Base-by-base conservation (phyloP, 2,329 filamentous ascomycete genomes). In the Ascochyta clinopodiicola region DNA sequence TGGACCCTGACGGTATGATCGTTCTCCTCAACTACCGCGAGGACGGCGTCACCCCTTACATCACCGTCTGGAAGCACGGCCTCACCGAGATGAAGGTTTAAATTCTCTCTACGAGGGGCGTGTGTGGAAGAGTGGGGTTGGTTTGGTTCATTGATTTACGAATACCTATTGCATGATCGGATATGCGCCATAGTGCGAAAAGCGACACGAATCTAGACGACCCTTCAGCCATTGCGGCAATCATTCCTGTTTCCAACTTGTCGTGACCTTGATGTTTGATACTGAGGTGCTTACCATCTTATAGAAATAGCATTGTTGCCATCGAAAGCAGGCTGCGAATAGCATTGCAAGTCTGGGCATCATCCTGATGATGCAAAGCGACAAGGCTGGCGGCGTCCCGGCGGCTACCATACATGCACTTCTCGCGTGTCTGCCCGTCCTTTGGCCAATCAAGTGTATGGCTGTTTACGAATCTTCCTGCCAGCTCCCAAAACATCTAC, bases 1-100 rank as follows among this genome's bases (percentile, higher is more conserved):
- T 96, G 91, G 86, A 96, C 80, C 88, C 90, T 70, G 91, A 96
- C 74, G 93, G 89, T 83, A 96, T 97, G 95, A 84, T 96, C 71
- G 84, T 93, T 65, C 90, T 97, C 67, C 89, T 97, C 76, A 96
- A 97, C 86, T 99, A 96, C 87, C 94, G 95, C 72, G 93, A 96
- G 78, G 95, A 98, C 72, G 95, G 95, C 78, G 79, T 89, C 68
- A 98, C 94, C 51, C 95, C 95, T 58, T 99, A 85, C 77, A 84
- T 96, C 71, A 90, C 87, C 67, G 81, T 96, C 82, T 98, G 93
- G 94, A 97, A 98, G 87, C 90, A 97, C 82, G 95, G 94, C 75
- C 80, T 98, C 64, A 83, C 81, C 69, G 88, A 89, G 82, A 87
- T 87, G 84, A 98, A 99, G 91, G 92, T 98, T 69, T 99, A 94